Evolutionary conservation across 169 alveolate species (phyloP).

Genomic region (Plasmodium relictum): DNA sequence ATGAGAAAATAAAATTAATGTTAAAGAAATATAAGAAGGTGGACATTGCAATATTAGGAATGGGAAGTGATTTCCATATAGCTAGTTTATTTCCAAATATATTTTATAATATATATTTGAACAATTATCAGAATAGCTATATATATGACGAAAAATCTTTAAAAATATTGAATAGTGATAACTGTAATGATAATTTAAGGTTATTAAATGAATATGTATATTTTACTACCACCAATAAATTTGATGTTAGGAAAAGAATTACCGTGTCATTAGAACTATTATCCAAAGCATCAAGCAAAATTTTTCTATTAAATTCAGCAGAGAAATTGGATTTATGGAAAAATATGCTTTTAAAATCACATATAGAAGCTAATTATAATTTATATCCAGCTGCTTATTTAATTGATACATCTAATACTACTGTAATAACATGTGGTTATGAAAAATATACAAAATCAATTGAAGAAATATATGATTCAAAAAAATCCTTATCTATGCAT

Average conservation of each 20-base stretch:
- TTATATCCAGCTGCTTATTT: constrained; percentile 61
- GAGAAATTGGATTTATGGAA: constrained; percentile 81
- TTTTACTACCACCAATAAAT: constrained; percentile 76
- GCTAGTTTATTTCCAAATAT: constrained; percentile 50
- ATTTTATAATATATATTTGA: constrained; percentile 53
- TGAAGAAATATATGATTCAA: constrained; percentile 68
- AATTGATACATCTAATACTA: constrained; percentile 38
- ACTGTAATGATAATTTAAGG: constrained; percentile 37
- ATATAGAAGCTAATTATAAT: constrained; percentile 40
- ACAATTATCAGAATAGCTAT: constrained; percentile 53
- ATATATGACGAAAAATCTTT: constrained; percentile 42
- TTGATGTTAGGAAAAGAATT: constrained; percentile 80
- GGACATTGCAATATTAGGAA: constrained; percentile 68
- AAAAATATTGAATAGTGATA: constrained; percentile 8
- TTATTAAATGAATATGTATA: constrained; percentile 58
- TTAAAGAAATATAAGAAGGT: constrained; percentile 36
- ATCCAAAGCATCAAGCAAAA: constrained; percentile 78
- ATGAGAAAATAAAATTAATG: constrained; percentile 53
- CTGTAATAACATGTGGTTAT: constrained; percentile 67
- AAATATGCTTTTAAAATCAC: constrained; percentile 49
- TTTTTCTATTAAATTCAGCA: constrained; percentile 76
- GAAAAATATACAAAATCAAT: constrained; percentile 38
- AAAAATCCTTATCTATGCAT: constrained; percentile 39
- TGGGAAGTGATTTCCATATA: constrained; percentile 73
- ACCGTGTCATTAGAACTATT: constrained; percentile 79